phyloP scores from a whole-genome alignment of 2,329 filamentous ascomycete species.

The Colletotrichum lindemuthianum region DNA sequence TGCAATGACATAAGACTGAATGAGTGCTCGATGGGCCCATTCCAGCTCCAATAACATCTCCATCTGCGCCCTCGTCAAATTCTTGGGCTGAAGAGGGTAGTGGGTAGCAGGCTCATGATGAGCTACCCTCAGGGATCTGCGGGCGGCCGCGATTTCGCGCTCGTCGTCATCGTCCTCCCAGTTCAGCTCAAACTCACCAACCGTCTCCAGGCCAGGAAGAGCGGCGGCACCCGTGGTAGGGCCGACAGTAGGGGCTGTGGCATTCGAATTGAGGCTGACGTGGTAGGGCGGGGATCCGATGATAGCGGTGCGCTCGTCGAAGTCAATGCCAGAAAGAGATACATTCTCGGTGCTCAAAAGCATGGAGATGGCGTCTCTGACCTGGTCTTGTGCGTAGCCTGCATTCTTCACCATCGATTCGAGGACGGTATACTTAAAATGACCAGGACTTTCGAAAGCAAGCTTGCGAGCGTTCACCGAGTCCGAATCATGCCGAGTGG shows the following conservation, averaged over 20 bases:
- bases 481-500: slow-evolving; percentile 8
- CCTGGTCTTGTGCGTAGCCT: slow-evolving; percentile 44
- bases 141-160: slow-evolving; percentile 20
- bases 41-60: slow-evolving; percentile 75
- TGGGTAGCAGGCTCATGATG: slow-evolving; percentile 38
- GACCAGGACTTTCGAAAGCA: slow-evolving; percentile 40
- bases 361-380: slow-evolving; percentile 47
- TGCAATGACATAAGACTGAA: slow-evolving; percentile 73
- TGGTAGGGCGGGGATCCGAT: not conserved
- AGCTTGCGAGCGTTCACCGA: slow-evolving; percentile 39
- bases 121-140: slow-evolving; percentile 26
- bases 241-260: not conserved
- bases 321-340: slow-evolving; percentile 43
- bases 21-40: slow-evolving; percentile 75
- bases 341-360: slow-evolving; percentile 49
- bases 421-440: slow-evolving; percentile 46
- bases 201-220: too few relatives aligned
- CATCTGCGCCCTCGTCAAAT: slow-evolving; percentile 70
- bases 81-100: slow-evolving; percentile 58
- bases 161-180: not conserved
- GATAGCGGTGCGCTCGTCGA: slow-evolving; percentile 44
- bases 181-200: too few relatives aligned
- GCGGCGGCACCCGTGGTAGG: too few relatives aligned
- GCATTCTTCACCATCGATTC: slow-evolving; percentile 51
- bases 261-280: slow-evolving; percentile 37